phyloP scores from a whole-genome alignment of 2,329 filamentous ascomycete genomes.

The Trichophyton verrucosum region DNA sequence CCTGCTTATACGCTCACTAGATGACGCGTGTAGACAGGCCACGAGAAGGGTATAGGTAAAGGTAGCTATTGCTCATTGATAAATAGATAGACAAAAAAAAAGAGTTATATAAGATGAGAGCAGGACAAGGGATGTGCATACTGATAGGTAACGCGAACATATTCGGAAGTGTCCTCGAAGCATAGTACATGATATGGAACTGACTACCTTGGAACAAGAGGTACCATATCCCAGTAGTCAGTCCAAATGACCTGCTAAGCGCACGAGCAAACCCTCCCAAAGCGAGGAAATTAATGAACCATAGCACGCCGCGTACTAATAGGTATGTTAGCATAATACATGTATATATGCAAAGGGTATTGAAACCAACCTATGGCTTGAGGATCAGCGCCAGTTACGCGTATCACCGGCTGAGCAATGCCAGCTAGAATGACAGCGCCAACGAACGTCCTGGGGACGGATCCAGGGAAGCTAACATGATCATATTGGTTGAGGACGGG shows the following conservation, averaged over 20 bases:
- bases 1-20: slow-evolving; percentile 27
- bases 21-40: not conserved
- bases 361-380: not conserved
- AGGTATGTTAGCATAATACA: not conserved
- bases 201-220: slow-evolving; percentile 64
- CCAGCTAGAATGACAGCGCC: slow-evolving; percentile 67
- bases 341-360: not conserved
- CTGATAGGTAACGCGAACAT: slow-evolving; percentile 88
- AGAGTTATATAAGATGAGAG: not conserved
- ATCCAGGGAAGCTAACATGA: slow-evolving; percentile 79
- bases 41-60: slow-evolving; percentile 3
- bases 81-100: not conserved
- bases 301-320: slow-evolving; percentile 61
- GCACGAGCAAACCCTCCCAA: slow-evolving; percentile 54
- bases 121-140: slow-evolving; percentile 34
- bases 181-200: slow-evolving; percentile 89
- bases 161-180: slow-evolving; percentile 81
- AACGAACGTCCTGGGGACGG: slow-evolving; percentile 81
- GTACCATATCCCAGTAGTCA: slow-evolving; percentile 63
- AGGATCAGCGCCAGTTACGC: slow-evolving; percentile 23
- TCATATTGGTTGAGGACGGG: slow-evolving; percentile 47
- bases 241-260: slow-evolving; percentile 57
- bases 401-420: slow-evolving; percentile 54
- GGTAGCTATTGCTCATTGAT: slow-evolving; percentile 3
- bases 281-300: slow-evolving; percentile 58